Evolutionary conservation across 2,329 filamentous ascomycete species (phyloP).

Genomic region (Botrytis porri): DNA sequence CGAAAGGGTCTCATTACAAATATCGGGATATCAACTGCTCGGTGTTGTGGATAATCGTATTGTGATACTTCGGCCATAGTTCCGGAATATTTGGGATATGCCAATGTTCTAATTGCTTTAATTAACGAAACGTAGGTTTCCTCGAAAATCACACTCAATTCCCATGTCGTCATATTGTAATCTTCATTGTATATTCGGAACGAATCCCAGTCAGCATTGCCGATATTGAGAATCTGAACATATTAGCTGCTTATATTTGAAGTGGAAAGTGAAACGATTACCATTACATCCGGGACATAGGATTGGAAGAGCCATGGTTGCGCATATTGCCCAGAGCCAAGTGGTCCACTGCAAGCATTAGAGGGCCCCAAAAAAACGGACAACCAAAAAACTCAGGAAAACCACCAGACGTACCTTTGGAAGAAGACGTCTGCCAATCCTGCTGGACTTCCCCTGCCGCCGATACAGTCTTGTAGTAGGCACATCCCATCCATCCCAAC

Average conservation of each 20-base stretch:
- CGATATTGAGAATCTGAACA: constrained; percentile 38
- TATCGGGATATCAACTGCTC: constrained; percentile 38
- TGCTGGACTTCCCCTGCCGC: constrained; percentile 34
- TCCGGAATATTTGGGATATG: constrained; percentile 28
- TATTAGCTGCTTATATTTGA: background rate
- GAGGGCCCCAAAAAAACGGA: background rate
- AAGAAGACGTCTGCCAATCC: constrained; percentile 35
- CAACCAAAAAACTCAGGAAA: constrained; percentile 24
- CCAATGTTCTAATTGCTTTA: constrained; percentile 36
- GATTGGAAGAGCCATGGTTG: constrained; percentile 39
- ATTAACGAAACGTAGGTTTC: constrained; percentile 40
- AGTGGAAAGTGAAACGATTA: constrained; percentile 19
- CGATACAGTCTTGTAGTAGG: constrained; percentile 37
- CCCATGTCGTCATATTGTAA: constrained; percentile 37
- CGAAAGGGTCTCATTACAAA: constrained; percentile 41
- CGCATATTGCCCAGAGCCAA: constrained; percentile 36
- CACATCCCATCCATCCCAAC: constrained; percentile 40
- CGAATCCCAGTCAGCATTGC: constrained; percentile 36
- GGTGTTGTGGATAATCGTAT: constrained; percentile 23
- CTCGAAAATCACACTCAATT: constrained; percentile 36
- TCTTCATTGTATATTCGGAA: constrained; percentile 33
- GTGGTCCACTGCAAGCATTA: constrained; percentile 29
- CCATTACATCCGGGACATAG: constrained; percentile 40
- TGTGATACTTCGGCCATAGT: constrained; percentile 20
- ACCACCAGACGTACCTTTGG: constrained; percentile 28